These are phyloP conservation scores for Phytopythium sindhum DNA, from an alignment of 352 stramenopile genomes.

Conservation along the genomic window DNA sequence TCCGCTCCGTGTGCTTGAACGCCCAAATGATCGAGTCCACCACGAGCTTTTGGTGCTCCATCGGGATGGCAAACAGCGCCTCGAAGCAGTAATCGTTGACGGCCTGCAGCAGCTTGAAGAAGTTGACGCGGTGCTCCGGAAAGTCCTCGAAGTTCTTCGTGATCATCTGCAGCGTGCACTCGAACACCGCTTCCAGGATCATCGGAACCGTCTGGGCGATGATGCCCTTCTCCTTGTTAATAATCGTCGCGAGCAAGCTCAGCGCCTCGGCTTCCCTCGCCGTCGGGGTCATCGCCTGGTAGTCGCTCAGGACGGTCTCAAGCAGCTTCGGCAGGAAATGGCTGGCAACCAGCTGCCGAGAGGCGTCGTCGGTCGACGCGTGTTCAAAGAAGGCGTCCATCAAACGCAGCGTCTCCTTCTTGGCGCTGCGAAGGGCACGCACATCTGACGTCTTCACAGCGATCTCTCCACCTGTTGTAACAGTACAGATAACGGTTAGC, in stretches of 20 bases:
- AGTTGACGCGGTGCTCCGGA: conserved; percentile 97
- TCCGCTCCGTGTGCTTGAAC: conserved; percentile 99
- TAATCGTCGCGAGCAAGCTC: conserved; percentile 92
- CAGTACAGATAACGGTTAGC: neutral
- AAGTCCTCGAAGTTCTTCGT: conserved; percentile 99
- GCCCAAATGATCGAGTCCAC: conserved; percentile 99
- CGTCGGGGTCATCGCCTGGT: conserved; percentile 77
- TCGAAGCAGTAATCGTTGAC: conserved; percentile 97
- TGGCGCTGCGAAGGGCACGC: conserved; percentile 92
- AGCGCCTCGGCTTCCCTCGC: conserved; percentile 93
- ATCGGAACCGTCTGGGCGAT: conserved; percentile 86
- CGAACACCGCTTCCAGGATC: conserved; percentile 97
- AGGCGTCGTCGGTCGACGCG: conserved; percentile 59
- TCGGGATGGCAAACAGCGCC: conserved; percentile 95
- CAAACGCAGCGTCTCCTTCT: conserved; percentile 96
- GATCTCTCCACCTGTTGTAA: conserved; percentile 77
- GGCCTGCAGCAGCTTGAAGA: conserved; percentile 97
- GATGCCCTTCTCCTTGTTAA: conserved; percentile 95
- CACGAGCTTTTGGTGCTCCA: conserved; percentile 98
- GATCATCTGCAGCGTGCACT: conserved; percentile 99
- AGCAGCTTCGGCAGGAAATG: conserved; percentile 97
- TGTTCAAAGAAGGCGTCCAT: conserved; percentile 96
- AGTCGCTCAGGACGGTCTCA: conserved; percentile 96
- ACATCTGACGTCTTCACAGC: conserved; percentile 94
- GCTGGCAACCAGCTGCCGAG: conserved; percentile 81